A percentile compares a stretch with the other conserved stretches of the same genome.
Evolutionary conservation across 2,329 filamentous ascomycete genomes (phyloP).

Genomic region (Apiospora phragmitis): DNA sequence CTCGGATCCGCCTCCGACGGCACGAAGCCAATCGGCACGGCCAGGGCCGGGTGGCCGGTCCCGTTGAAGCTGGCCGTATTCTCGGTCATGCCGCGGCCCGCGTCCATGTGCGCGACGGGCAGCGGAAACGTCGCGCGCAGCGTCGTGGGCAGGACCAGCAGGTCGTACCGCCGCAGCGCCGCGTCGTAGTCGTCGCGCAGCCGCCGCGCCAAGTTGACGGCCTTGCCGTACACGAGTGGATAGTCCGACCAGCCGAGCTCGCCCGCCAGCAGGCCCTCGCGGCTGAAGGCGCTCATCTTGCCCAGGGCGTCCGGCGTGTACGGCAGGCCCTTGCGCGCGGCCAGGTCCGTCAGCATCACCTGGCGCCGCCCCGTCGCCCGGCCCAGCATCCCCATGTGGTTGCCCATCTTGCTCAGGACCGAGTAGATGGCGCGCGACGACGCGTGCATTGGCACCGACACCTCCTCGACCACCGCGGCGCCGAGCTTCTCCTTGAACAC

Average conservation of each 20-base stretch:
- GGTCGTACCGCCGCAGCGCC: slow-evolving; percentile 24
- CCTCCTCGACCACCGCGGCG: slow-evolving; percentile 26
- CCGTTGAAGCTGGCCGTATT: not conserved
- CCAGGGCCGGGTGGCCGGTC: slow-evolving; percentile 29
- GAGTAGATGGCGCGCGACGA: slow-evolving; percentile 17
- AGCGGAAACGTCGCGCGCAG: slow-evolving; percentile 16
- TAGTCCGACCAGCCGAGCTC: slow-evolving; percentile 19
- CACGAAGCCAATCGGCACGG: slow-evolving; percentile 29
- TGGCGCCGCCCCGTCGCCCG: slow-evolving; percentile 22
- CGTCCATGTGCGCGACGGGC: slow-evolving; percentile 9
- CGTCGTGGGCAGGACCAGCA: slow-evolving; percentile 31
- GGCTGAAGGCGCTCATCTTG: slow-evolving; percentile 11
- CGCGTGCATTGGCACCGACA: slow-evolving; percentile 32
- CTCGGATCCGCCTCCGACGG: slow-evolving; percentile 26
- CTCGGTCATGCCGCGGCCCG: slow-evolving; percentile 12
- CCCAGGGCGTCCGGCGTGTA: slow-evolving; percentile 32
- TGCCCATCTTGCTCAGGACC: slow-evolving; percentile 29
- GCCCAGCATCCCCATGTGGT: slow-evolving; percentile 35
- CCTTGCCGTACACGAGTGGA: slow-evolving; percentile 23
- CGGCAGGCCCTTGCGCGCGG: slow-evolving; percentile 38
- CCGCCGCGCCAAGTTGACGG: slow-evolving; percentile 25
- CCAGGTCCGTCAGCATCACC: slow-evolving; percentile 29
- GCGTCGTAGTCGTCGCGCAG: slow-evolving; percentile 25
- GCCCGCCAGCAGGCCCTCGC: slow-evolving; percentile 11
- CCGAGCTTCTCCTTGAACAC: slow-evolving; percentile 23